A percentile compares a stretch with the other conserved stretches of the same genome.
phyloP scores from a whole-genome alignment of 257 asterid genomes.

The Buddleja alternifolia region DNA sequence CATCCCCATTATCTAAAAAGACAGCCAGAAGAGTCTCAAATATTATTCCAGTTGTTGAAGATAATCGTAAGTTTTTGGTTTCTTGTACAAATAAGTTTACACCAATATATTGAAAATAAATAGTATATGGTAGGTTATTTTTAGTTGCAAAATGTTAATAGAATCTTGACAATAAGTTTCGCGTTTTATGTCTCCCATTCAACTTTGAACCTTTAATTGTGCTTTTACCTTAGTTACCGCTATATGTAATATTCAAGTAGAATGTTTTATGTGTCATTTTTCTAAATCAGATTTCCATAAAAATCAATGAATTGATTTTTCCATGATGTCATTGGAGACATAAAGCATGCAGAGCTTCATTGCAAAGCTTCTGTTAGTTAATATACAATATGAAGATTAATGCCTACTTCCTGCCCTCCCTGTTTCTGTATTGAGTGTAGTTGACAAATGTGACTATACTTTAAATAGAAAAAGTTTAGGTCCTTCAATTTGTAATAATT shows the following conservation, averaged over 20 bases:
- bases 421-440: not conserved
- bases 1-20: slow-evolving; percentile 33
- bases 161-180: slow-evolving; percentile 6
- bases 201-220: not conserved
- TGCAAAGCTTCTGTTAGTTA: not conserved
- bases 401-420: not conserved
- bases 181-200: slow-evolving; percentile 1
- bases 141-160: slow-evolving; percentile 9
- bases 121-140: slow-evolving; percentile 2
- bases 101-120: slow-evolving; percentile 8
- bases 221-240: not conserved
- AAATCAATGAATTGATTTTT: not conserved
- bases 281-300: not conserved
- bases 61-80: slow-evolving; percentile 63
- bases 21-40: slow-evolving; percentile 83
- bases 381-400: not conserved
- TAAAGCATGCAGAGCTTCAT: slow-evolving; percentile 8
- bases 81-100: not conserved
- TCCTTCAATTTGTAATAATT: not conserved
- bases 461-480: not conserved
- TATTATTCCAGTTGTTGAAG: slow-evolving; percentile 61
- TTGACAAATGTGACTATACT: not conserved
- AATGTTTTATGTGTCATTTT: not conserved
- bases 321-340: not conserved
- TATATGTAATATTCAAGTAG: not conserved